Base-by-base conservation (phyloP, 2,329 filamentous ascomycete genomes). In the Fusarium begoniae region DNA sequence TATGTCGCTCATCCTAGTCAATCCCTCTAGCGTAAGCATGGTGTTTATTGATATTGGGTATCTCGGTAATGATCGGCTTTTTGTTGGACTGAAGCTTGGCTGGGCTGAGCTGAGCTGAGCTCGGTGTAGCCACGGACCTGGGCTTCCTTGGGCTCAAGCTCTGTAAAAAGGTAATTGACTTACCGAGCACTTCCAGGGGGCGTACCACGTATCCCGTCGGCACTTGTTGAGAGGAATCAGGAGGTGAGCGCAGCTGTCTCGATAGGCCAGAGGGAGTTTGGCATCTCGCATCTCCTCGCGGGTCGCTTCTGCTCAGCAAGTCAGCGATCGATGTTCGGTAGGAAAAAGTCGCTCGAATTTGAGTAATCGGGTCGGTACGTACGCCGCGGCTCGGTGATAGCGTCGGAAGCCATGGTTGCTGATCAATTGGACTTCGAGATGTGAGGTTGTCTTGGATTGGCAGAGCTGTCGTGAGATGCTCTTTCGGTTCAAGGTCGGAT, bases 151-250 rank as follows among this genome's bases (percentile, higher is more conserved):
- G 50, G 58, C 24, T 74, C 40, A 58, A 40, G 44, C 44, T 56
- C 43, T 66, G 68, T 38, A 24, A 50, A 68, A 41, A 18, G n/a
- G 50, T 48, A 53, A 59, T 35, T 69, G 41, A 84, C 92, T 78
- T 89, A 98, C 96, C 90, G 94, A 91, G 84, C 96, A 99, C 89
- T 97, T 98, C 96, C 96, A 99, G 24, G 95, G 95, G 79, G 98
- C 86, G 84, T 98, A 99, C 87, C 93, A 98, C 73, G 94, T 93
- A 78, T 97, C 92, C 85, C 90, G 90, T 72, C 96, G 95, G 89
- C 96, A 99, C 81, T 93, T 93, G 87, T 99, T 99, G 78, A 99
- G 89, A 22, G 96, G 96, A 74, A 98, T 98, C 72, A 98, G 88
- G 53, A 99, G 92, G 85, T 96, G 91, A 73, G 95, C 96, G 87